phyloP scores from a whole-genome alignment of 352 stramenopile species.

The Globisporangium uncinulatum region DNA sequence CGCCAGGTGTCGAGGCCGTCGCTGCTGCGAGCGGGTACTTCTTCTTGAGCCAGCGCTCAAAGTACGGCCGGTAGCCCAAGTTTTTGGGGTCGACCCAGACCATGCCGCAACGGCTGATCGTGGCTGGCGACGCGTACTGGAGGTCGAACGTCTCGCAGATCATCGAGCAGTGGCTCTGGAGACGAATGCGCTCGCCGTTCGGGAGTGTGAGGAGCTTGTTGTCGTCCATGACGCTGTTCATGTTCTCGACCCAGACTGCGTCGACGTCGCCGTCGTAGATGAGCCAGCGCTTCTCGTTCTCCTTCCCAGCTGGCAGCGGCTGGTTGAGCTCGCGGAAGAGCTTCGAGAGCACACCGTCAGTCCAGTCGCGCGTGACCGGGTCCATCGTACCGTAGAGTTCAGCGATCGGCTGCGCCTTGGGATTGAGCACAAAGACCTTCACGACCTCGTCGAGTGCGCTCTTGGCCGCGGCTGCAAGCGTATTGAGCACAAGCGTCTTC shows the following conservation, averaged over 20 bases:
- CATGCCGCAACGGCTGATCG: conserved; percentile 95
- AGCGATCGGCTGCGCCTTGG: conserved; percentile 91
- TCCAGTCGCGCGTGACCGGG: conserved; percentile 94
- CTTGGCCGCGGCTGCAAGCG: conserved; percentile 79
- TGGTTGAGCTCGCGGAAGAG: conserved; percentile 94
- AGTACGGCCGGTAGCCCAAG: conserved; percentile 92
- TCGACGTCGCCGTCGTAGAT: conserved; percentile 96
- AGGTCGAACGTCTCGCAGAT: conserved; percentile 96
- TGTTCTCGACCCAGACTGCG: conserved; percentile 96
- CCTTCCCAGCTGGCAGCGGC: conserved; percentile 80
- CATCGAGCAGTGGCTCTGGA: conserved; percentile 91
- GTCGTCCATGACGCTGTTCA: conserved; percentile 98
- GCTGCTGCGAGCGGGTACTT: conserved; percentile 50
- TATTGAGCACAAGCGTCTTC: conserved; percentile 92
- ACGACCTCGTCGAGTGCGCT: conserved; percentile 85
- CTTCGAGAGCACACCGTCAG: conserved; percentile 92
- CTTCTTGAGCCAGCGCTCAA: conserved; percentile 92
- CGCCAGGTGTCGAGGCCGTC: not conserved
- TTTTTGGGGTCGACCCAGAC: conserved; percentile 97
- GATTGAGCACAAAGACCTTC: conserved; percentile 93
- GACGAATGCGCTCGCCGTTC: conserved; percentile 93
- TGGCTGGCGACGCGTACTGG: conserved; percentile 93
- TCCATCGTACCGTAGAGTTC: conserved; percentile 96
- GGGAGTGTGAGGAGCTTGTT: conserved; percentile 95
- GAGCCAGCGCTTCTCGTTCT: conserved; percentile 94